Evolutionary conservation across 2,329 filamentous ascomycete species (phyloP), one percentile per base, ranked within the genome.

Genomic region (Arthrobotrys megalospora): DNA sequence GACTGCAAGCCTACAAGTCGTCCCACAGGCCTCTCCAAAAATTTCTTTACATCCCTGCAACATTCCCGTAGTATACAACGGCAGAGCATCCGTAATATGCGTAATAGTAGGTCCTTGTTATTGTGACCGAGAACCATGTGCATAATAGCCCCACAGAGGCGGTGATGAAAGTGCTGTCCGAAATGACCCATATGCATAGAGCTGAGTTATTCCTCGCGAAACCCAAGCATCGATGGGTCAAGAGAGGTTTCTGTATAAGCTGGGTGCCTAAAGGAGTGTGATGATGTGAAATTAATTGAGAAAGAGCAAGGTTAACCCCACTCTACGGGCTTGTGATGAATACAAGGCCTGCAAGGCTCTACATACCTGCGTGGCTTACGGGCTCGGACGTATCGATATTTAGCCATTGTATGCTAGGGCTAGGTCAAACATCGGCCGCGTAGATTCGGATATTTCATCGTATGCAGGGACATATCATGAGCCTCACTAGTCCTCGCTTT

Each of bases 401-500:
- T 60, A 60, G 19, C 19, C 50, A 16, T 34, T 58, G 3, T 6
- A 58, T 28, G 6, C 38, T 21, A 53, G n/a, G 14, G 16, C 10
- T 38, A 34, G 52, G n/a, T 38, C 21, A n/a, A 45, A n/a, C 24
- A 58, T 60, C 36, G 19, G 19, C 19, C 19, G 55, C 55, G 36
- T 60, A 28, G 34, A 60, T 60, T 60, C 36, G 55, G 55, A 16
- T 43, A 28, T 43, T 60, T 60, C 36, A 11, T 28, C 16, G 10
- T n/a, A 43, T 60, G 55, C 55, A 60, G 55, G 55, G 24, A 43
- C 36, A 24, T 19, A 60, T 14, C 36, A 16, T 19, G 55, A 60
- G 36, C 34, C 55, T 60, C 36, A 60, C n/a, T 43, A 43, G 10
- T 60, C 11, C 5, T 28, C 21, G 36, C 55, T 60, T 43, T 24